Evolutionary conservation across 75 land plant genomes (phyloP), one percentile per base, ranked within the genome.

Genomic region (Picea glauca): DNA sequence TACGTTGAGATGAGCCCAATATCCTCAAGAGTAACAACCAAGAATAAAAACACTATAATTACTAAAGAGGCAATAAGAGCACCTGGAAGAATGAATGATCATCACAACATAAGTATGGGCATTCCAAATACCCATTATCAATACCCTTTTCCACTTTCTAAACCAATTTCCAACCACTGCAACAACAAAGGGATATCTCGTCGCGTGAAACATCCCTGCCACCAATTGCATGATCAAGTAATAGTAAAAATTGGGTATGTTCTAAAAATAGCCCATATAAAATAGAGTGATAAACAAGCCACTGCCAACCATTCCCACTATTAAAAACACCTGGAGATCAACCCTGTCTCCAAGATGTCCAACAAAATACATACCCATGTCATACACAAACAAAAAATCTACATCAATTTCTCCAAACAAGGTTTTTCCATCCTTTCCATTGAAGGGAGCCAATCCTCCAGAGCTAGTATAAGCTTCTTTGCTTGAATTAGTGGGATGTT

Each of bases 41-140:
- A 79, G 43, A 90, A 77, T 4, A 90, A 75, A 57, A 86, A 90
- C 38, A 92, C 96, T 21, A 84, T 5, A 59, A 92, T 12, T 0
- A 88, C 96, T 13, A 83, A 35, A 26, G 87, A 60, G 17, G 85
- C 80, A 18, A 94, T 84, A 11, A 88, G 66, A 12, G 92, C 70
- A 23, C 90, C 94, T 15, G 96, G 96, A 58, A 88, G 85, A 61
- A 83, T 80, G 72, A 94, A 88, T 4, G 96, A 90, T 91, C 91
- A 92, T 17, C 96, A 94, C 96, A 94, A 94, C 38, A n/a, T n/a
- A 94, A 0, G 97, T 91, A 66, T 94, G 97, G 14, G 97, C 94
- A 77, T 94, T 94, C 97, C 97, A 94, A 20, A 94, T 81, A 8
- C 97, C 97, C 97, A 94, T 92, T 14, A 94, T 90, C 14, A 94